Conservation (phyloP, 2,329 filamentous ascomycete genomes). For the Fonsecaea multimorphosa region DNA sequence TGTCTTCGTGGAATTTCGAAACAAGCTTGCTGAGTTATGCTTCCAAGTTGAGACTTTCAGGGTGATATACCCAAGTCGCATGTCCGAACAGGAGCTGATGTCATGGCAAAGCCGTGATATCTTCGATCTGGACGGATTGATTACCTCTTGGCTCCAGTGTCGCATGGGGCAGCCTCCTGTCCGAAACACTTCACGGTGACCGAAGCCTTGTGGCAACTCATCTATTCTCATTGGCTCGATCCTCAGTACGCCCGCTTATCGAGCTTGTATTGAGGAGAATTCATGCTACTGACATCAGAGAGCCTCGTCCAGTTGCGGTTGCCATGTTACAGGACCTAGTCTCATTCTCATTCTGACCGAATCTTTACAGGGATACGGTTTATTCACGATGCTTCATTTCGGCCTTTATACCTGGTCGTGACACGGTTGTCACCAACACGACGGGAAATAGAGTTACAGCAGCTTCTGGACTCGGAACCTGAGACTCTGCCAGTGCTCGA, state of each 20-base stretch:
- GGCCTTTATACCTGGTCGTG: neutral
- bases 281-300: neutral
- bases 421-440: neutral
- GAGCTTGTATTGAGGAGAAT: neutral
- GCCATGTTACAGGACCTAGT: neutral
- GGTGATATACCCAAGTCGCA: conserved; percentile 9
- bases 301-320: neutral
- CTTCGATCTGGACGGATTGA: neutral
- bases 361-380: neutral
- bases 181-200: conserved; percentile 8
- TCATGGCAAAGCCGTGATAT: neutral
- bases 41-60: neutral
- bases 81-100: neutral
- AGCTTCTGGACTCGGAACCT: neutral
- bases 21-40: neutral
- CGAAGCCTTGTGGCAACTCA: conserved; percentile 3
- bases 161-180: neutral
- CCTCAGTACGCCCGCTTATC: neutral
- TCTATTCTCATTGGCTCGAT: neutral
- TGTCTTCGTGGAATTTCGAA: neutral
- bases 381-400: neutral
- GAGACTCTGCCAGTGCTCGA: no score
- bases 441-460: neutral
- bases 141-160: neutral
- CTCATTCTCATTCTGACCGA: neutral